These are phyloP conservation scores for Clohesyomyces aquaticus DNA, from an alignment of 495 filamentous ascomycete species.

Conservation along the genomic window DNA sequence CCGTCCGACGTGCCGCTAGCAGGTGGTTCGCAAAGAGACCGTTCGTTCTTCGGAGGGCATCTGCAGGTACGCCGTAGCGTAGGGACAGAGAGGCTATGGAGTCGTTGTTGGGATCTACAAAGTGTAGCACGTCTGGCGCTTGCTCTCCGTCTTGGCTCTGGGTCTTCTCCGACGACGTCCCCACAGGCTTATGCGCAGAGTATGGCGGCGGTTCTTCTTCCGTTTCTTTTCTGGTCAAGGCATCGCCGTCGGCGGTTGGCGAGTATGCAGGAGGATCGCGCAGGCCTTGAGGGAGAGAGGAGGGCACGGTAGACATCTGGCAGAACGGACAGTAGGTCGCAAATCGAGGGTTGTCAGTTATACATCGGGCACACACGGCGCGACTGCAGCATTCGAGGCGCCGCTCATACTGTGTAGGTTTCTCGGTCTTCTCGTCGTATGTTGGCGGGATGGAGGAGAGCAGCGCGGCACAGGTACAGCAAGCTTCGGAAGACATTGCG, in stretches of 20 bases:
- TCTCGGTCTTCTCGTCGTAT: slow-evolving; percentile 58
- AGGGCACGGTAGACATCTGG: slow-evolving; percentile 56
- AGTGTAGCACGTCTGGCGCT: slow-evolving; percentile 66
- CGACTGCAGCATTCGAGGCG: slow-evolving; percentile 66
- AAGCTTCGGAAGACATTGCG: slow-evolving; percentile 52
- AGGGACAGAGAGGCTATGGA: slow-evolving; percentile 66
- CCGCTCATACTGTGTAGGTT: slow-evolving; percentile 56
- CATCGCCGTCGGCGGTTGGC: slow-evolving; percentile 49
- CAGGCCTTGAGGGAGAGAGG: slow-evolving; percentile 59
- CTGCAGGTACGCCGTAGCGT: slow-evolving; percentile 64
- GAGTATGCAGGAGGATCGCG: slow-evolving; percentile 63
- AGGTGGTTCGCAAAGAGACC: slow-evolving; percentile 67
- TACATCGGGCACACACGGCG: slow-evolving; percentile 69
- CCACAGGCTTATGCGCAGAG: slow-evolving; percentile 40
- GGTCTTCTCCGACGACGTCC: slow-evolving; percentile 42
- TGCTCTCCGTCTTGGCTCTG: slow-evolving; percentile 34
- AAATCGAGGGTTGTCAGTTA: slow-evolving; percentile 69
- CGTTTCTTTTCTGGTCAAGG: slow-evolving; percentile 32
- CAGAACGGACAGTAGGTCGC: slow-evolving; percentile 69
- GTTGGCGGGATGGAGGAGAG: slow-evolving; percentile 52
- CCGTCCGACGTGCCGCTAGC: slow-evolving; percentile 63
- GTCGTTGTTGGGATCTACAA: slow-evolving; percentile 65
- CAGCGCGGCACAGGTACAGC: slow-evolving; percentile 68
- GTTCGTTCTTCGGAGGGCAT: slow-evolving; percentile 62
- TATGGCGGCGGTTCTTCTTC: slow-evolving; percentile 46